These are phyloP conservation scores for Phlegmacium glaucopus DNA, from an alignment of 768 basidiomycete genomes.

Conservation along the genomic window DNA sequence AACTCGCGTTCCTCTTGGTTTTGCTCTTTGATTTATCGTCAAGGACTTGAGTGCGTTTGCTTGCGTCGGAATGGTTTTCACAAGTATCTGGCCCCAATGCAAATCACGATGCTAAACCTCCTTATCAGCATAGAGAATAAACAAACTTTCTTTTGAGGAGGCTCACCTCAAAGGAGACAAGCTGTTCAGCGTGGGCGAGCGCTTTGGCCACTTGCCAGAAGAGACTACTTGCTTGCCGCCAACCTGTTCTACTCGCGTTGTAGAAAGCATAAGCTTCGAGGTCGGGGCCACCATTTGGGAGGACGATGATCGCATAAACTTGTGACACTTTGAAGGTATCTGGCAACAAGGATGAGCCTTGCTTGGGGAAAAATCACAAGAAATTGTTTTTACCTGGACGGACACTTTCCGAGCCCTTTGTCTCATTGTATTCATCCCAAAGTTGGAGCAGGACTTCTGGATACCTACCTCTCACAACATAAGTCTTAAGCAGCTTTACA, in stretches of 20 bases:
- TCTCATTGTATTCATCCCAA: conserved; percentile 83
- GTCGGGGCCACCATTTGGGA: conserved; percentile 89
- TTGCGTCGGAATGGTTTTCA: conserved; percentile 48
- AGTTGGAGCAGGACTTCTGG: conserved; percentile 71
- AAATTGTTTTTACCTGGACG: conserved; percentile 62
- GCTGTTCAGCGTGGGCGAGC: conserved; percentile 74
- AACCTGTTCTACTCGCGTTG: conserved; percentile 53
- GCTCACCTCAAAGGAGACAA: conserved; percentile 84
- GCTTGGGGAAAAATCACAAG: not conserved
- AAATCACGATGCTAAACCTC: conserved; percentile 88
- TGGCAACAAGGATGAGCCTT: conserved; percentile 24
- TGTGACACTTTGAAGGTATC: conserved; percentile 77
- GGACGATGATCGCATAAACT: conserved; percentile 84
- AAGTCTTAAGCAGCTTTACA: conserved; percentile 75
- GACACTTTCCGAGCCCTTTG: conserved; percentile 79
- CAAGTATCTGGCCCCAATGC: conserved; percentile 96
- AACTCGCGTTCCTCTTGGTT: conserved; percentile 21
- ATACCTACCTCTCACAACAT: conserved; percentile 84
- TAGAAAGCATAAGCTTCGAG: conserved; percentile 81
- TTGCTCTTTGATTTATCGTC: conserved; percentile 30
- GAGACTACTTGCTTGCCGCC: conserved; percentile 84
- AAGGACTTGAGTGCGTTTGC: conserved; percentile 30
- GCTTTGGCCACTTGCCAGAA: conserved; percentile 88
- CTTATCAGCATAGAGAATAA: not conserved
- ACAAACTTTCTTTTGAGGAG: not conserved